Percentiles rank a stretch among this genome's conserved stretches.
phyloP scores from a whole-genome alignment of 2,329 filamentous ascomycete species.

The Apiospora phragmitis region DNA sequence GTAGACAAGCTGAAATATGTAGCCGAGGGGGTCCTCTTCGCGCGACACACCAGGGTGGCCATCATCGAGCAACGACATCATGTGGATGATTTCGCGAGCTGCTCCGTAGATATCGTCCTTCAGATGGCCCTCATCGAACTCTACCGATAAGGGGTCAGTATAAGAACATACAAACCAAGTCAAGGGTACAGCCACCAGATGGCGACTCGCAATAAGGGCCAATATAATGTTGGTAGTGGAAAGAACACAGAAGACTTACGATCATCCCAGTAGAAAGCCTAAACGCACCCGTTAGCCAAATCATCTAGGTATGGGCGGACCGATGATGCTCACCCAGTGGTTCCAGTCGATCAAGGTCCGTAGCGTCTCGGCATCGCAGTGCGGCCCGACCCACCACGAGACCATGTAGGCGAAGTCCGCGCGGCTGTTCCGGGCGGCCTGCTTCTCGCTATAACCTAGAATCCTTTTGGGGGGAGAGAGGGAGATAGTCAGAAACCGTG shows the following conservation, averaged over 20 bases:
- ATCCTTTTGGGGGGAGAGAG: constrained; percentile 13
- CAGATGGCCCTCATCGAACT: constrained; percentile 32
- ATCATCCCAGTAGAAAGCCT: constrained; percentile 19
- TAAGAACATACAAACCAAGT: not conserved
- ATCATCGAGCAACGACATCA: constrained; percentile 23
- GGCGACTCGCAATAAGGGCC: too few species aligned
- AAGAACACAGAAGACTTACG: constrained; percentile 10
- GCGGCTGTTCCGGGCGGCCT: constrained; percentile 16
- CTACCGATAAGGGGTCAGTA: constrained; percentile 12
- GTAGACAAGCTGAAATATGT: constrained; percentile 31
- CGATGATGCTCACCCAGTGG: constrained; percentile 22
- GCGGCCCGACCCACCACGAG: constrained; percentile 23
- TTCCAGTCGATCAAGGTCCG: constrained; percentile 30
- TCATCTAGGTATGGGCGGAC: too few species aligned
- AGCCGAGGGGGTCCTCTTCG: constrained; percentile 23
- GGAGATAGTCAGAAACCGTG: not conserved
- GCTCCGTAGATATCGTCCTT: constrained; percentile 24
- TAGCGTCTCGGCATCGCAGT: constrained; percentile 24
- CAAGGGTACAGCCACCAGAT: too few species aligned
- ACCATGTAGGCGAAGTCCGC: constrained; percentile 29
- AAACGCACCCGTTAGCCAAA: not conserved
- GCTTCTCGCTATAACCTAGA: constrained; percentile 20
- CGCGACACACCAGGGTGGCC: constrained; percentile 22
- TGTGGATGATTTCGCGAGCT: constrained; percentile 22
- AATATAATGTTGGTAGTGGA: not conserved